Evolutionary conservation across 176 grass and related monocot genomes (phyloP), one percentile per base, ranked within the genome.

Genomic region (Aegilops speltoides): DNA sequence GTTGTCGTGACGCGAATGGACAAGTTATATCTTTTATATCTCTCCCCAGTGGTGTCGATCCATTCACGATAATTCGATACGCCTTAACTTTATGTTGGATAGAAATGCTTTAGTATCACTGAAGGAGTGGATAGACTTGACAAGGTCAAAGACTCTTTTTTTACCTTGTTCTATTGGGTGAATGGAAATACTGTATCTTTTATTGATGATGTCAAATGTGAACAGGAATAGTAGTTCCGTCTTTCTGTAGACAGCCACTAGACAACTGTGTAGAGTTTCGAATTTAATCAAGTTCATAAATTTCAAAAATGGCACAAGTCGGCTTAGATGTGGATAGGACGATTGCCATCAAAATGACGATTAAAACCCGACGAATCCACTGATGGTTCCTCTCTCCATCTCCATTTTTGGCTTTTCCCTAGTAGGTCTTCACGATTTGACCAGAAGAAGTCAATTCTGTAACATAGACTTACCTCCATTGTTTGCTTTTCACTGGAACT

Each of bases 381-480:
- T 2, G 15, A 52, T 52, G 48, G 48, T 52, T 52, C 15, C 48
- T 15, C 48, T 52, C 48, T 52, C 14, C 48, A 52, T 52, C 48
- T 52, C 48, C 48, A 45, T 45, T 6, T 73, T 71, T 6, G 40
- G 13, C 24, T 61, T 84, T 62, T 77, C 12, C 15, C 31, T 78
- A 22, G 48, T 82, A 62, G 32, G 46, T 37, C 69, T 70, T 28
- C 0, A 50, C 57, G 43, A 64, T 65, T 79, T 56, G 17, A 31
- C 40, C 79, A 82, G 10, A 86, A 79, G 8, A 66, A 71, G 72
- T 90, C 43, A 83, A n/a, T 66, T 87, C 38, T 67, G 24, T 13
- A 80, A 6, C 10, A 40, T 59, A 29, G 34, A 23, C 20, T 12
- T 78, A 59, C 31, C 63, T 76, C 25, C 10, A 6, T 46, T 87